Evolutionary conservation across 2,329 filamentous ascomycete species (phyloP), one percentile per base, ranked within the genome.

Genomic region (Penicillium polonicum): DNA sequence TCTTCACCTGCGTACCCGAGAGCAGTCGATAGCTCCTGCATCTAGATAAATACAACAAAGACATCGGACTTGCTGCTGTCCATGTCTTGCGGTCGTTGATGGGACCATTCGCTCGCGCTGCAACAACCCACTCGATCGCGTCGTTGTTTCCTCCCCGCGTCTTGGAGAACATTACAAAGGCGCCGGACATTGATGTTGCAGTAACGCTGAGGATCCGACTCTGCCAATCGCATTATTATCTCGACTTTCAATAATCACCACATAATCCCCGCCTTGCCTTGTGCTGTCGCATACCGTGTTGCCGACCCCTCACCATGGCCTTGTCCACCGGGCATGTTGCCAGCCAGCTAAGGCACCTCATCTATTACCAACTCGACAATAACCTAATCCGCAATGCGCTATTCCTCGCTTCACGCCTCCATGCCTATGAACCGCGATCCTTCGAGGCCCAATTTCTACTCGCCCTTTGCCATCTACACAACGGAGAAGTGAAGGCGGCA

Each of bases 321-420:
- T 81, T 83, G 44, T 74, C 76, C 15, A 81, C 79, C 44, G 74
- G 81, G 48, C 79, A 84, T 69, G 80, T 85, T 60, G 80, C 82
- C 55, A 77, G 78, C 64, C 86, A 88, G 73, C 79, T 88, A 68
- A 80, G 85, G 68, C 84, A 88, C 67, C 79, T 88, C 48, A 83
- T 89, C 61, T 87, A 86, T 77, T 88, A 89, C 72, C 83, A 88
- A 71, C 86, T 99, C 74, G 94, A 99, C 80, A 96, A 96, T 72
- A 88, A 92, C 70, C 86, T 92, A 38, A 83, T 89, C 71, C 87
- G 92, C 55, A 97, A 96, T 72, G 94, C 94, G 56, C 86, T 96
- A 42, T 99, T 99, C 78, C 91, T 96, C 60, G 90, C 94, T 59
- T 91, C 93, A 70, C 87, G 94, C 63, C 84, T 97, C 21, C 83